These are phyloP conservation scores for Corylus americana DNA, from an alignment of 306 rosid genomes.

Conservation along the genomic window DNA sequence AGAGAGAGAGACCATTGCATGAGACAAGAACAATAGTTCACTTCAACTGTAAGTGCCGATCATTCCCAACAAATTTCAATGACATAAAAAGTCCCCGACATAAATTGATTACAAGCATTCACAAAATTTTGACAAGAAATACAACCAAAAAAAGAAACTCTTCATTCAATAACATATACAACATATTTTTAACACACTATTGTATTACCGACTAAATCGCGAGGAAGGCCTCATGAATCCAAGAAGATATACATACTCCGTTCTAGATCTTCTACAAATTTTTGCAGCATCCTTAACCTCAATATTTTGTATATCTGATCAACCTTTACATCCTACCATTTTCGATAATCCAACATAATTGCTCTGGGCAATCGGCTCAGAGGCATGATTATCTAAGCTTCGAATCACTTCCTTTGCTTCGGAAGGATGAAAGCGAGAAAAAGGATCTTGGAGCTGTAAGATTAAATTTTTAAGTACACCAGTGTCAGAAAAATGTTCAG, in stretches of 20 bases:
- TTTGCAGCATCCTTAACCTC: conserved; percentile 53
- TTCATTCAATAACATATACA: conserved; percentile 55
- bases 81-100: background rate
- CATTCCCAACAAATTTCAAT: conserved; percentile 8
- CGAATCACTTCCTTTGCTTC: conserved; percentile 92
- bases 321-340: conserved; percentile 57
- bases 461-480: conserved; percentile 19
- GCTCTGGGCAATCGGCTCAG: conserved; percentile 20
- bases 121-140: conserved; percentile 8
- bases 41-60: background rate
- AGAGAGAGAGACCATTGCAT: background rate
- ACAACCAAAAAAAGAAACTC: conserved; percentile 32
- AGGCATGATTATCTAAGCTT: conserved; percentile 66
- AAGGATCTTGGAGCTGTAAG: conserved; percentile 91
- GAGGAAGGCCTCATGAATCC: conserved; percentile 55
- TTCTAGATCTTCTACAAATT: conserved; percentile 48
- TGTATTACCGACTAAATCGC: conserved; percentile 58
- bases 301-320: conserved; percentile 39
- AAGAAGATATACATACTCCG: conserved; percentile 67
- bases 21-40: background rate
- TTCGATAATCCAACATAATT: conserved; percentile 44
- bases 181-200: conserved; percentile 65
- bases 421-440: conserved; percentile 88
- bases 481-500: conserved; percentile 26
- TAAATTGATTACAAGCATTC: conserved; percentile 9